Evolutionary conservation across 1,139 yeast genomes (phyloP).

Genomic region (Geotrichum carabidarum): DNA sequence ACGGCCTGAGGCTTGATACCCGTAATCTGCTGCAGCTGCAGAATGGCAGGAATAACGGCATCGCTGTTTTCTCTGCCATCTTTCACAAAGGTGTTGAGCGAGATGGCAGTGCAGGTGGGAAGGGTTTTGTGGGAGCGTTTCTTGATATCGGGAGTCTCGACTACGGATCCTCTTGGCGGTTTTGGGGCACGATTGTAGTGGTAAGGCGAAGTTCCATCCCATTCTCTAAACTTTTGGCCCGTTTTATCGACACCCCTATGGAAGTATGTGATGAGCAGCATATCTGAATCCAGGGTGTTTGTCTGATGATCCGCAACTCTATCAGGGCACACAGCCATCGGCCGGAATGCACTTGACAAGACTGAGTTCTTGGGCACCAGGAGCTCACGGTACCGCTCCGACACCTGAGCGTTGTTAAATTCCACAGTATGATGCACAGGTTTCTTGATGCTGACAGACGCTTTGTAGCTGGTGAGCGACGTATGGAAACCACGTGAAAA

Average conservation of each 20-base stretch:
- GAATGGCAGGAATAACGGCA: conserved; percentile 69
- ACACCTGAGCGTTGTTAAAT: conserved; percentile 62
- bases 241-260: conserved; percentile 51
- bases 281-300: conserved; percentile 68
- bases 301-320: conserved; percentile 73
- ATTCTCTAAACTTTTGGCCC: conserved; percentile 72
- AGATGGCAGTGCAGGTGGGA: conserved; percentile 62
- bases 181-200: conserved; percentile 66
- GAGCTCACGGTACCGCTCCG: conserved; percentile 55
- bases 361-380: conserved; percentile 51
- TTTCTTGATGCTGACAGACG: conserved; percentile 64
- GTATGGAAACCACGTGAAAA: conserved; percentile 26
- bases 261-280: conserved; percentile 68
- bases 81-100: conserved; percentile 70
- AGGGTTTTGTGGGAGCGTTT: conserved; percentile 63
- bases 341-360: conserved; percentile 63
- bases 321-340: conserved; percentile 67
- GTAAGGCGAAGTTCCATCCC: conserved; percentile 90
- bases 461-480: conserved; percentile 38
- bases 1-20: conserved; percentile 76
- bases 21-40: conserved; percentile 88
- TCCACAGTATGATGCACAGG: conserved; percentile 90
- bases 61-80: conserved; percentile 70
- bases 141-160: conserved; percentile 67
- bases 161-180: conserved; percentile 42